phyloP scores from a whole-genome alignment of 2,329 filamentous ascomycete species.

The Biscogniauxia mediterranea region DNA sequence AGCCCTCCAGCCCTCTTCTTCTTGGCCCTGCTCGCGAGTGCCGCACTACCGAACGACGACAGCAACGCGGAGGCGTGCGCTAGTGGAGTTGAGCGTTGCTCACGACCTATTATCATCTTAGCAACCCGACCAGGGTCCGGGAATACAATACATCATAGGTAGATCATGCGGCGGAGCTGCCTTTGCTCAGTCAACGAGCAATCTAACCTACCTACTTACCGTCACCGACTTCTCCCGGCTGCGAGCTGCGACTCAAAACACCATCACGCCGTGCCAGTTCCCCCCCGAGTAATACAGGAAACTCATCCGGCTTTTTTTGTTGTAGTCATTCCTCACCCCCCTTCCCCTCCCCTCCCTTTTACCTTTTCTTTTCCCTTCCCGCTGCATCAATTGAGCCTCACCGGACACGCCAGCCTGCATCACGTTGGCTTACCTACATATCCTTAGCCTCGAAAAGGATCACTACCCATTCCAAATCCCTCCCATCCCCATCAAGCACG shows the following conservation, averaged over 20 bases:
- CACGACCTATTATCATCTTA: background rate
- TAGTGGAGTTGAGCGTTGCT: background rate
- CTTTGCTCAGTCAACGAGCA: slow-evolving; percentile 10
- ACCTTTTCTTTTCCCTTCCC: background rate
- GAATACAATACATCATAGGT: slow-evolving; percentile 29
- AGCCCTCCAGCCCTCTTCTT: background rate
- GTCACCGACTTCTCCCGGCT: slow-evolving; percentile 15
- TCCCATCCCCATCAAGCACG: slow-evolving; percentile 1
- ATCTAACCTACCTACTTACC: slow-evolving; percentile 11
- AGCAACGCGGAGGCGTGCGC: background rate
- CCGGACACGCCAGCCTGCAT: background rate
- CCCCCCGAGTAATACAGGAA: background rate
- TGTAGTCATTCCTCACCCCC: background rate
- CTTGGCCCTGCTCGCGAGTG: background rate
- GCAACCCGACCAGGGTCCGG: background rate
- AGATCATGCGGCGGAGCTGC: slow-evolving; percentile 22
- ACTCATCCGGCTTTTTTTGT: background rate
- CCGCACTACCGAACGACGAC: slow-evolving; percentile 3
- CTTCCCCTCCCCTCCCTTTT: background rate
- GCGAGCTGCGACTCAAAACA: background rate
- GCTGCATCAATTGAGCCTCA: background rate
- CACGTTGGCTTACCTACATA: slow-evolving; percentile 6
- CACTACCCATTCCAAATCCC: slow-evolving; percentile 1
- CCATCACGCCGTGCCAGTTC: background rate
- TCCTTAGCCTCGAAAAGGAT: background rate